Conservation (phyloP, 192 early-diverging fungal species). For the Coemansia sp. region DNA sequence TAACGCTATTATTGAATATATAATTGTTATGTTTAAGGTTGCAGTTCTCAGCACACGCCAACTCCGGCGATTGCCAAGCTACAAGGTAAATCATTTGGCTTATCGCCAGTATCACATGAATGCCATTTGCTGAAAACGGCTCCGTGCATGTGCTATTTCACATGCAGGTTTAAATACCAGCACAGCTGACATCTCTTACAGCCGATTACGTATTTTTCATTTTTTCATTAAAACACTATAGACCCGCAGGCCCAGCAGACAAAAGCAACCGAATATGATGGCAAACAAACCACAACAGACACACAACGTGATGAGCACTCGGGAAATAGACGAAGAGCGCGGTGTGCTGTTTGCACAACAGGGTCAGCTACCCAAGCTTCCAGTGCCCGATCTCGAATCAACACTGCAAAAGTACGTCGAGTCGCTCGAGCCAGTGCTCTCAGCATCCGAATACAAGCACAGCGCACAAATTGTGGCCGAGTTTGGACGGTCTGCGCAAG, state of each 20-base stretch:
- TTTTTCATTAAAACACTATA: no score
- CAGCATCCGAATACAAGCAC: conserved; percentile 63
- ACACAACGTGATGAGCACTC: conserved; percentile 7
- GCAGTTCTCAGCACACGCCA: conserved; percentile 23
- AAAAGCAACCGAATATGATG: no score
- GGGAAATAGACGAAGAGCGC: conserved; percentile 9
- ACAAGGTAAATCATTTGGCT: conserved; percentile 15
- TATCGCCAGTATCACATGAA: not conserved
- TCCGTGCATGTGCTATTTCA: no score
- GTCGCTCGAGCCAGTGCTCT: conserved; percentile 71
- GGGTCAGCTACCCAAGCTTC: conserved; percentile 74
- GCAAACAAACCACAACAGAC: not conserved
- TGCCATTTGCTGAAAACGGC: no score
- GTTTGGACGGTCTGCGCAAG: conserved; percentile 80
- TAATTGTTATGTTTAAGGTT: conserved; percentile 17
- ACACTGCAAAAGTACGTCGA: conserved; percentile 80
- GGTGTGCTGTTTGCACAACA: conserved; percentile 70
- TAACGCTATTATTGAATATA: not conserved
- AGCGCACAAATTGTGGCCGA: conserved; percentile 78
- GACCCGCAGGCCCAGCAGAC: no score
- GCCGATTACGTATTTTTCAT: no score
- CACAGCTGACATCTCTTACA: no score
- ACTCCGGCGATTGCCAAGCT: conserved; percentile 16
- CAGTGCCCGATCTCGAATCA: conserved; percentile 77
- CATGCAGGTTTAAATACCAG: no score